Evolutionary conservation across 306 rosid genomes (phyloP).

Genomic region (Luffa aegyptiaca): DNA sequence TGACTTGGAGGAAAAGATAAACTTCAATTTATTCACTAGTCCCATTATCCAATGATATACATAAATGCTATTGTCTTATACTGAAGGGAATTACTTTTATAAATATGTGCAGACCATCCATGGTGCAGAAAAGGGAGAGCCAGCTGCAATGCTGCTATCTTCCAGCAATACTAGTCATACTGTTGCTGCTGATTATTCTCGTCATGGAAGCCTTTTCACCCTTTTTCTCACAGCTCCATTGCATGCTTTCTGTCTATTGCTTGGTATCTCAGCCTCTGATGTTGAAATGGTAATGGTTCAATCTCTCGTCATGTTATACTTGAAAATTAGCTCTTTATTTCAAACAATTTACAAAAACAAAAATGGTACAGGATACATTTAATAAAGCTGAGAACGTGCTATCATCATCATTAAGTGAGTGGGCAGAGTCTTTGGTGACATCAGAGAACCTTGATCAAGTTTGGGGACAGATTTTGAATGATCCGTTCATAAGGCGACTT

Average conservation of each 20-base stretch:
- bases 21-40: neutral
- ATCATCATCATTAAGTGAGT: conserved; percentile 42
- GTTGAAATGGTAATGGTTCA: conserved; percentile 50
- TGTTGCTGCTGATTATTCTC: conserved; percentile 29
- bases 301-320: conserved; percentile 10
- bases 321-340: neutral
- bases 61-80: neutral
- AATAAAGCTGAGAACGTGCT: conserved; percentile 67
- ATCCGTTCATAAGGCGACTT: conserved; percentile 86
- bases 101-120: conserved; percentile 43
- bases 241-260: conserved; percentile 77
- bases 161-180: conserved; percentile 39
- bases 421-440: conserved; percentile 60
- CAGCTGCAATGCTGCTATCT: conserved; percentile 88
- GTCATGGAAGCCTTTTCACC: conserved; percentile 80
- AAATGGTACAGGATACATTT: conserved; percentile 51
- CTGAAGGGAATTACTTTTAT: neutral
- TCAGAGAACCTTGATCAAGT: conserved; percentile 61
- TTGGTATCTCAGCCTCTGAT: conserved; percentile 62
- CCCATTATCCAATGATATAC: neutral
- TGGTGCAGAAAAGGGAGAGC: conserved; percentile 75
- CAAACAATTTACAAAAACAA: conserved; percentile 1
- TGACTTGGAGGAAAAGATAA: neutral
- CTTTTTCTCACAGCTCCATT: conserved; percentile 83
- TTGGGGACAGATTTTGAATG: conserved; percentile 74